phyloP scores from a whole-genome alignment of 495 filamentous ascomycete genomes.

The Trichoderma reesei region DNA sequence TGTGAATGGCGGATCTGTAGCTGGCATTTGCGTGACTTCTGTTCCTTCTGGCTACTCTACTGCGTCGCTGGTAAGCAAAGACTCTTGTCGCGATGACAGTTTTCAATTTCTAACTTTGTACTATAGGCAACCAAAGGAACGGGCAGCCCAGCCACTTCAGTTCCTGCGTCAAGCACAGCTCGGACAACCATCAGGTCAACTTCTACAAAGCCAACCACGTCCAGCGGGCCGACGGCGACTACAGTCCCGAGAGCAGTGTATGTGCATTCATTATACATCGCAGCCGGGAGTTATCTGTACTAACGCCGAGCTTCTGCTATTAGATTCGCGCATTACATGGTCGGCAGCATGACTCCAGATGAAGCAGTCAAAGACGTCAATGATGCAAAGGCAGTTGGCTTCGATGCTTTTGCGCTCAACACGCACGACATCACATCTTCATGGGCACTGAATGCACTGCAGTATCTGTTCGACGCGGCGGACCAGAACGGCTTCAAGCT shows the following conservation, averaged over 20 bases:
- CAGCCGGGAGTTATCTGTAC: background rate
- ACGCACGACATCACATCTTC: slow-evolving; percentile 7
- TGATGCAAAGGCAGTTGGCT: slow-evolving; percentile 16
- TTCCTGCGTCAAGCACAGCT: background rate
- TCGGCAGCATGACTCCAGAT: slow-evolving; percentile 14
- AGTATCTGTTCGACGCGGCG: slow-evolving; percentile 15
- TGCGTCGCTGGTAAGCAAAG: background rate
- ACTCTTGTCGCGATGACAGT: background rate
- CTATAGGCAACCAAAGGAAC: background rate
- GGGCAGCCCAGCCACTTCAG: background rate
- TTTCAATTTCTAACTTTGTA: background rate
- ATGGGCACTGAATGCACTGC: slow-evolving; percentile 10
- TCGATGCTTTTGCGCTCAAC: slow-evolving; percentile 19
- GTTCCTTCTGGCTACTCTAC: slow-evolving; percentile 1
- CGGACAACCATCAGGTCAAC: background rate
- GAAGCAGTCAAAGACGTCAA: slow-evolving; percentile 16
- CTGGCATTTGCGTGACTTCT: background rate
- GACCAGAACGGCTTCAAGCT: slow-evolving; percentile 15
- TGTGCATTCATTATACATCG: background rate
- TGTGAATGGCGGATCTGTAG: background rate
- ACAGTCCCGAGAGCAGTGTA: slow-evolving; percentile 2
- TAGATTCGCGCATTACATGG: slow-evolving; percentile 13
- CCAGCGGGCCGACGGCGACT: background rate
- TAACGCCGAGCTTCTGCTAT: background rate
- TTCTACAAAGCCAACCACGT: background rate